These are phyloP conservation scores for Lipomyces lipofer DNA, from an alignment of 805 yeast genomes.

Conservation along the genomic window DNA sequence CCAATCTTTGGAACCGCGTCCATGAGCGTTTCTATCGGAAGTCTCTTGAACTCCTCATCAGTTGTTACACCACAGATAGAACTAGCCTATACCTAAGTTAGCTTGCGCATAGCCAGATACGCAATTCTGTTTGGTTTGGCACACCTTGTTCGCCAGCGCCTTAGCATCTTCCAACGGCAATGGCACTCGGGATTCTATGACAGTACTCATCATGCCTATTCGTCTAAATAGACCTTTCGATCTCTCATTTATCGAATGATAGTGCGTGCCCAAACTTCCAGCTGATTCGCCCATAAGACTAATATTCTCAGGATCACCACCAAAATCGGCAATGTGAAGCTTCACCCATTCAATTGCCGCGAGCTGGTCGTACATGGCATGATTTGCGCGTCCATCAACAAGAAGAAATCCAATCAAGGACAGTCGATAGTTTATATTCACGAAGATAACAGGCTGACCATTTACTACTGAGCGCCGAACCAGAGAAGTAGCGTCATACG, in stretches of 20 bases:
- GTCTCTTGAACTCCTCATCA: slow-evolving; percentile 29
- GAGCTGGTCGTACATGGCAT: slow-evolving; percentile 52
- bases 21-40: slow-evolving; percentile 34
- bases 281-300: slow-evolving; percentile 52
- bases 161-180: slow-evolving; percentile 31
- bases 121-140: not conserved
- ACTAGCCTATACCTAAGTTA: slow-evolving; percentile 8
- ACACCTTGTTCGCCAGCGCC: slow-evolving; percentile 20
- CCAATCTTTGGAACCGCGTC: slow-evolving; percentile 33
- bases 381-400: slow-evolving; percentile 42
- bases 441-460: slow-evolving; percentile 40
- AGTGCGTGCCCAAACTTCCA: slow-evolving; percentile 48
- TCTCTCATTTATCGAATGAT: slow-evolving; percentile 37
- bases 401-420: slow-evolving; percentile 45
- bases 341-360: slow-evolving; percentile 50
- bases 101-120: not conserved
- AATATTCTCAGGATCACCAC: slow-evolving; percentile 48
- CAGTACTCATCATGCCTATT: slow-evolving; percentile 37
- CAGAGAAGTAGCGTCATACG: slow-evolving; percentile 35
- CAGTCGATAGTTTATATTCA: slow-evolving; percentile 44
- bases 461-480: slow-evolving; percentile 31
- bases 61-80: slow-evolving; percentile 19
- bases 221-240: slow-evolving; percentile 31
- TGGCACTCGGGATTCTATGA: slow-evolving; percentile 33
- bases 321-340: slow-evolving; percentile 46